Base-by-base conservation (phyloP, 371 early-diverging fungal genomes). In the Mortierella sp. region DNA sequence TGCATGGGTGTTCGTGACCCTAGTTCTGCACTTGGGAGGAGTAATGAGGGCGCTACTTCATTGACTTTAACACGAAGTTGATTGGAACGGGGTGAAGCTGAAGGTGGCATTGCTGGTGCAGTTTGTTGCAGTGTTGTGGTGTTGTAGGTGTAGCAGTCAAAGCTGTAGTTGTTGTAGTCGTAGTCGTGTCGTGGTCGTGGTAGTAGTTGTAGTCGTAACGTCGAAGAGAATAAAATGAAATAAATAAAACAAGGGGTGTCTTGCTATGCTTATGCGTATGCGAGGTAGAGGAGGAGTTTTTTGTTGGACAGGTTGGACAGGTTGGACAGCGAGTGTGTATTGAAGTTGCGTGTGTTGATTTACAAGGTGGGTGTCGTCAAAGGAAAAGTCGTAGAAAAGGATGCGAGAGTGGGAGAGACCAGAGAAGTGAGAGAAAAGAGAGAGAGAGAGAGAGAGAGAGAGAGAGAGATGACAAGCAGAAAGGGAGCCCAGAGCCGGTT, bases 1-100 rank as follows among this genome's bases (percentile, higher is more conserved):
- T 85, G 81, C 77, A 81, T 78, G 4, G 85, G 82, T 16, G 80
- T 79, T 14, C 82, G 44, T 16, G 82, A 75, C 31, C 82, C 80
- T 21, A 85, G 82, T 24, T 42, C 44, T 24, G 60, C 73, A 42
- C 70, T 73, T 14, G 84, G 84, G 52, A 76, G 52, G 70, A 78
- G 63, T 38, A 78, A 78, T 42, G 84, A 73, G 0, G 79, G 81
- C 2, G 84, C 78, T 16, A 78, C 55, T 28, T 73, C 73, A 44
- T 79, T 70, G 45, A 74, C 70, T 55, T 74, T 79, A 31, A 68
- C 42, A 42, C 63, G 76, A 68, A 47, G 68, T 31, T 48, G 52
- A 50, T 68, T 38, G 24, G 76, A 42, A 34, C 52, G 11, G 11
- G 24, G 55, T 55, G 55, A 55, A 7, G 55, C n/a, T 34, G 57